Percentiles rank a stretch among this genome's conserved stretches.
These are phyloP conservation scores for Brassica juncea DNA, from an alignment of 345 rosid genomes.

Conservation along the genomic window DNA sequence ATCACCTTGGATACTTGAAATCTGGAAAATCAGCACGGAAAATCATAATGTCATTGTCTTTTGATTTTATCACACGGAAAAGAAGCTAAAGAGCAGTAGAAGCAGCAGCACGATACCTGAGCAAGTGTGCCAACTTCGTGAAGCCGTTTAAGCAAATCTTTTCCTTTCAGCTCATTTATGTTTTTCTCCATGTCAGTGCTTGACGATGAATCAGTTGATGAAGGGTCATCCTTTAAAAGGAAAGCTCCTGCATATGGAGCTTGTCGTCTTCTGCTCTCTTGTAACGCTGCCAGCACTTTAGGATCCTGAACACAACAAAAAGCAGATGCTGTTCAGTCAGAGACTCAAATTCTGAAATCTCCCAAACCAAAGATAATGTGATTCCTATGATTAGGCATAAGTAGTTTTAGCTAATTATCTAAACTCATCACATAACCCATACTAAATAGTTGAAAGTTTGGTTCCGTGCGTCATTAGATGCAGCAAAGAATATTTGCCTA, in stretches of 20 bases:
- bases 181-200: not conserved
- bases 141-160: not conserved
- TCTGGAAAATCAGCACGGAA: not conserved
- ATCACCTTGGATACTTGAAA: not conserved
- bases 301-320: not conserved
- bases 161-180: not conserved
- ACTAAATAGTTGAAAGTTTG: too few species aligned
- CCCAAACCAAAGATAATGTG: not conserved
- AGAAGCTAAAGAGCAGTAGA: not conserved
- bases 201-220: not conserved
- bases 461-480: too few species aligned
- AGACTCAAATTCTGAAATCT: not conserved
- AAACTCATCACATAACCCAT: not conserved
- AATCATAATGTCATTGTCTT: not conserved
- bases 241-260: conserved; percentile 97
- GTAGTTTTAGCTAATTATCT: not conserved
- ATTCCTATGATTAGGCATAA: not conserved
- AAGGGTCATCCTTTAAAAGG: conserved; percentile 41
- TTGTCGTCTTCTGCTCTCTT: conserved; percentile 78
- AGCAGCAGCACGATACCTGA: not conserved
- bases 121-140: not conserved
- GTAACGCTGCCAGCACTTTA: conserved; percentile 35
- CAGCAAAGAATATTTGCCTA: too few species aligned
- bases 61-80: not conserved
- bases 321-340: not conserved